Evolutionary conservation across 2,329 filamentous ascomycete genomes (phyloP), one percentile per base, ranked within the genome.

Genomic region (Neurospora sp.): DNA sequence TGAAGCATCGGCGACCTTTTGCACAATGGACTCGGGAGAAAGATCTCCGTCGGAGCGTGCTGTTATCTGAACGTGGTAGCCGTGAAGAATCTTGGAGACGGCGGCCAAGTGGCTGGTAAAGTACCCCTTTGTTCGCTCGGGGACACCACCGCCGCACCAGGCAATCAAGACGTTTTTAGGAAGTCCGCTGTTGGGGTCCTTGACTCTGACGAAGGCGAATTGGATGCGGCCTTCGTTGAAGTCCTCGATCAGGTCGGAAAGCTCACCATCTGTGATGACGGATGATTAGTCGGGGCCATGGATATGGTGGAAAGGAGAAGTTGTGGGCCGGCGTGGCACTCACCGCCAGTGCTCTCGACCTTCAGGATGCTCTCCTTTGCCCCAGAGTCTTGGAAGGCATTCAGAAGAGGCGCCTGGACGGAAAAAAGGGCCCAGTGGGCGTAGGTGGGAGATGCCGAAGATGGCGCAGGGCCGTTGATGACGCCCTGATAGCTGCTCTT

Each of bases 41-140:
- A 99, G 87, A 78, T 98, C 94, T 77, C 88, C 87, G 73, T 97
- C 93, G 72, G 94, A 96, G 72, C 96, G 92, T 71, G 96, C 96
- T 68, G 94, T 98, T 76, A 99, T 92, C 83, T 99, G 95, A 71
- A 99, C 93, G 80, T 99, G 96, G 80, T 98, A 99, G 74, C 96
- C 93, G 82, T 97, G 94, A 57, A 99, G 87, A 75, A 97, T 86
- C 82, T 97, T 97, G 72, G 93, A 90, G 43, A 98, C 93, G 66
- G 93, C 91, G 71, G 91, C 90, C 66, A 96, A 84, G 81, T 99
- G 95, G 82, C 93, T 97, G 74, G 93, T 97, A 79, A 99, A 99
- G 82, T 98, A 98, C 74, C 96, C 96, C 82, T 98, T 99, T 72
- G 95, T 98, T 77, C 95, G 87, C 82, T 99, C 96, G n/a, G 96